Conservation (phyloP, 768 basidiomycete genomes). For the Pleurotus djamor region DNA sequence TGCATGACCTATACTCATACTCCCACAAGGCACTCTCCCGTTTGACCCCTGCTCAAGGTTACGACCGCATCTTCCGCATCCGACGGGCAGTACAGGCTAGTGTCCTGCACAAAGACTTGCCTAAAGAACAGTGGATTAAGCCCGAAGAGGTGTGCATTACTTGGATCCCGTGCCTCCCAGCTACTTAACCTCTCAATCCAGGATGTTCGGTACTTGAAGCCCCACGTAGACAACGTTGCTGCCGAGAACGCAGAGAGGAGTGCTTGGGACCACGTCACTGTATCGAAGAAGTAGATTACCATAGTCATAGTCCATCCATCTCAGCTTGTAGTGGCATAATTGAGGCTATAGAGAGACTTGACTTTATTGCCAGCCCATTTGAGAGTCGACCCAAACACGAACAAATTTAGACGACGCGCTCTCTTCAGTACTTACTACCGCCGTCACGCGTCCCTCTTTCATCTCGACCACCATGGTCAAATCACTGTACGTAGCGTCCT, state of each 20-base stretch:
- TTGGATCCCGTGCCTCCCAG: not conserved
- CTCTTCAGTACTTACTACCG: not conserved
- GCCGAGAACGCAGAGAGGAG: slow-evolving; percentile 76
- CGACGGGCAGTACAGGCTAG: slow-evolving; percentile 81
- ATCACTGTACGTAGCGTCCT: not conserved
- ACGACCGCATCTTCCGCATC: slow-evolving; percentile 90
- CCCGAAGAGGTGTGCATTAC: slow-evolving; percentile 60
- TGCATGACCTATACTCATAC: not conserved
- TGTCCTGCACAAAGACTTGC: slow-evolving; percentile 74
- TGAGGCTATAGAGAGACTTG: not conserved
- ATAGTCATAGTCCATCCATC: not conserved
- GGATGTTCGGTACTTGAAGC: slow-evolving; percentile 89
- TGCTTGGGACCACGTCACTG: slow-evolving; percentile 77
- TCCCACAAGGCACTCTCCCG: slow-evolving; percentile 74
- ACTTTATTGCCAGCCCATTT: not conserved
- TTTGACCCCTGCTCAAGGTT: slow-evolving; percentile 73
- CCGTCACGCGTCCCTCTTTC: not conserved
- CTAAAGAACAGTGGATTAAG: slow-evolving; percentile 79
- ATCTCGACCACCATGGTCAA: not conserved
- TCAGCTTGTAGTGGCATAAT: not conserved
- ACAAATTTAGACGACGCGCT: not conserved
- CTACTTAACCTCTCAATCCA: slow-evolving; percentile 27
- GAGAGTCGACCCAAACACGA: not conserved
- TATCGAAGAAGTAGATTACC: slow-evolving; percentile 60
- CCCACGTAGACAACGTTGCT: slow-evolving; percentile 69